These are phyloP conservation scores for Cercophora newfieldiana DNA, from an alignment of 495 filamentous ascomycete species.

Conservation along the genomic window DNA sequence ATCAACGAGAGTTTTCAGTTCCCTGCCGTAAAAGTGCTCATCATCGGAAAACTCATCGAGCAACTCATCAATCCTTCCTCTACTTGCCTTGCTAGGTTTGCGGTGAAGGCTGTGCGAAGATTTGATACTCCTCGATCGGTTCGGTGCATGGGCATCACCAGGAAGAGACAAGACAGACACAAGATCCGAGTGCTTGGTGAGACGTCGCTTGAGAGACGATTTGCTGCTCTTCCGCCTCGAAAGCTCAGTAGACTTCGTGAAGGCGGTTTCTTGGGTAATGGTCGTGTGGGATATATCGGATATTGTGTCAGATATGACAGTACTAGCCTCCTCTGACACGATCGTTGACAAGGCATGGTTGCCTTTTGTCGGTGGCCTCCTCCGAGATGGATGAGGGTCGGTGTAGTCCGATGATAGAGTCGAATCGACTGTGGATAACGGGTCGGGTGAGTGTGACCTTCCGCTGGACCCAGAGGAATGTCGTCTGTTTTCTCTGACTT, in stretches of 20 bases:
- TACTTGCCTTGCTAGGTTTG: slow-evolving; percentile 61
- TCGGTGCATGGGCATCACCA: slow-evolving; percentile 53
- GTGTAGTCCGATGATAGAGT: slow-evolving; percentile 30
- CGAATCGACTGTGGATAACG: slow-evolving; percentile 35
- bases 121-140: slow-evolving; percentile 58
- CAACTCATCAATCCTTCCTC: slow-evolving; percentile 69
- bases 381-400: slow-evolving; percentile 32
- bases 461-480: slow-evolving; percentile 30
- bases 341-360: slow-evolving; percentile 74
- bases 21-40: slow-evolving; percentile 87
- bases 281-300: slow-evolving; percentile 51
- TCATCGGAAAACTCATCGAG: slow-evolving; percentile 80
- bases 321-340: slow-evolving; percentile 56
- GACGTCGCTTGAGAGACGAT: slow-evolving; percentile 64
- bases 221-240: slow-evolving; percentile 46
- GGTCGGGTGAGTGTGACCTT: slow-evolving; percentile 36
- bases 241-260: slow-evolving; percentile 40
- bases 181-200: slow-evolving; percentile 90
- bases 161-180: slow-evolving; percentile 87
- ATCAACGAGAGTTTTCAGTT: slow-evolving; percentile 90
- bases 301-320: slow-evolving; percentile 43
- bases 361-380: slow-evolving; percentile 62
- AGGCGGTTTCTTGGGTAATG: slow-evolving; percentile 46
- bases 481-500: slow-evolving; percentile 21
- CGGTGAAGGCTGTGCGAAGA: slow-evolving; percentile 73